These are phyloP conservation scores for Coffea canephora DNA, from an alignment of 257 asterid species.

Conservation along the genomic window DNA sequence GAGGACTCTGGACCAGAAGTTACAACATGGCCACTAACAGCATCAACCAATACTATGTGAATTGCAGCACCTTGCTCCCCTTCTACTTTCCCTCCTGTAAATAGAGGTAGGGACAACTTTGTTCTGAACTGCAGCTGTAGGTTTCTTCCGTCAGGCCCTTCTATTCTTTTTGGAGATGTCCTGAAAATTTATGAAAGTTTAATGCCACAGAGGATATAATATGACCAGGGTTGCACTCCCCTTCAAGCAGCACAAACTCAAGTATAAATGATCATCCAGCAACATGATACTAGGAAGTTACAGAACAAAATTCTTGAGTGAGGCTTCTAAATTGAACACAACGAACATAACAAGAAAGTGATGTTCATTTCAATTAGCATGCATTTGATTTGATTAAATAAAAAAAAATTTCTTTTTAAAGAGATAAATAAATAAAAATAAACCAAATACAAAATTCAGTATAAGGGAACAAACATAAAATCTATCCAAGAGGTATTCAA, in stretches of 20 bases:
- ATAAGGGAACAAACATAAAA: background rate
- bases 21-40: constrained; percentile 58
- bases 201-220: constrained; percentile 14
- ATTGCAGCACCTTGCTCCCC: constrained; percentile 85
- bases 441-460: background rate
- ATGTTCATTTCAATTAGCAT: background rate
- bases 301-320: background rate
- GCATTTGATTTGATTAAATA: background rate
- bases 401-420: background rate
- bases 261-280: background rate
- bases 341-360: background rate
- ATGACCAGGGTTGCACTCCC: constrained; percentile 9
- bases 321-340: background rate
- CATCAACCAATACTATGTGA: constrained; percentile 74
- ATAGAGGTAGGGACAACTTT: constrained; percentile 80
- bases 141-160: constrained; percentile 75
- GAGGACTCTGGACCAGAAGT: constrained; percentile 80
- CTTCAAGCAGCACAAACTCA: background rate
- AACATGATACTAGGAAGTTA: background rate
- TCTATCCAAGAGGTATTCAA: background rate
- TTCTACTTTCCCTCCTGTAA: constrained; percentile 89
- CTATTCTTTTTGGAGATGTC: constrained; percentile 85
- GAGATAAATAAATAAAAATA: background rate
- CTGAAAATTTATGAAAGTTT: constrained; percentile 42
- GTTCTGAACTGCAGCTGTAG: constrained; percentile 83